These are phyloP conservation scores for Metschnikowia drakensbergensis DNA, from an alignment of 805 yeast genomes.

Conservation along the genomic window DNA sequence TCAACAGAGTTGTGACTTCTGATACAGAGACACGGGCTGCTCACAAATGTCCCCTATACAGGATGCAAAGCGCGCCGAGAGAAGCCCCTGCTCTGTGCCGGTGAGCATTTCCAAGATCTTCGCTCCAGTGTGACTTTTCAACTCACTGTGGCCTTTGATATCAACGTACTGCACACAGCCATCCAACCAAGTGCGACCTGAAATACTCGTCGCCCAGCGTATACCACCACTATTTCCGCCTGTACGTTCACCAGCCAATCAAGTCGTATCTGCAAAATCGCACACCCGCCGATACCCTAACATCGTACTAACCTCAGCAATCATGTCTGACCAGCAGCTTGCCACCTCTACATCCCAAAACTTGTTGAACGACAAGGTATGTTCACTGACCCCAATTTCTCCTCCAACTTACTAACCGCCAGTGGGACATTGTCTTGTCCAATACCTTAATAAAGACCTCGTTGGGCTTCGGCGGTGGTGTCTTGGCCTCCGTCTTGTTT, in stretches of 20 bases:
- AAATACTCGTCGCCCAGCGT: constrained; percentile 6
- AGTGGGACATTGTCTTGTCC: constrained; percentile 94
- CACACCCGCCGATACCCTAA: not conserved
- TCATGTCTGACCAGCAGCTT: constrained; percentile 31
- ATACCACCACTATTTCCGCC: not conserved
- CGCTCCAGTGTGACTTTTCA: too few species aligned
- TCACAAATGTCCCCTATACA: too few species aligned
- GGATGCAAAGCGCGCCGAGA: too few species aligned
- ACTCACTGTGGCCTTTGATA: not conserved
- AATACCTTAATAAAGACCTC: constrained; percentile 94
- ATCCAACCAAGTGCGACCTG: constrained; percentile 14
- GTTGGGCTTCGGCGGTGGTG: constrained; percentile 95
- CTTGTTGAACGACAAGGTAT: constrained; percentile 56
- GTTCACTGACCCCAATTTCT: constrained; percentile 10
- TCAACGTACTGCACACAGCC: constrained; percentile 10
- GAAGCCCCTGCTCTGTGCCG: too few species aligned
- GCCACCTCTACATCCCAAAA: constrained; percentile 46
- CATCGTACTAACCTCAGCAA: constrained; percentile 7
- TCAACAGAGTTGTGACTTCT: too few species aligned
- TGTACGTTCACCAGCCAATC: constrained; percentile 1
- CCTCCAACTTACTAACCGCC: constrained; percentile 14
- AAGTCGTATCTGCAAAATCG: not conserved
- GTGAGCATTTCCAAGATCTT: too few species aligned
- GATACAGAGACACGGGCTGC: too few species aligned
- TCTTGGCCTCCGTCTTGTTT: constrained; percentile 80